phyloP scores from a whole-genome alignment of 768 basidiomycete species.

The Pulveroboletus sp. region DNA sequence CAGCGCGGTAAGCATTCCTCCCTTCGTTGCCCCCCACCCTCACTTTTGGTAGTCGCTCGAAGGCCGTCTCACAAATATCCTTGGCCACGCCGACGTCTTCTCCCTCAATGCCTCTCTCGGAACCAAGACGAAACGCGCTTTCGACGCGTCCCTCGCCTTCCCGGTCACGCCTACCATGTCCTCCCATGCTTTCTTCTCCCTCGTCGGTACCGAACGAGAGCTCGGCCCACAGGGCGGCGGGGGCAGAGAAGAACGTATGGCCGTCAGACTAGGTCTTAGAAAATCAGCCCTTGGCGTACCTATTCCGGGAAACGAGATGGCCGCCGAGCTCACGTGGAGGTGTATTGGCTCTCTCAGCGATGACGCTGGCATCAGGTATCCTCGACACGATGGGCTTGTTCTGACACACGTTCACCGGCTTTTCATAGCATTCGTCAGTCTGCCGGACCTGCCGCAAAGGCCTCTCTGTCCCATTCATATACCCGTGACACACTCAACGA shows the following conservation, averaged over 20 bases:
- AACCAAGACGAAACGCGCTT: slow-evolving; percentile 82
- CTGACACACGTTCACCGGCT: slow-evolving; percentile 1
- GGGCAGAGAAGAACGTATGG: slow-evolving; percentile 38
- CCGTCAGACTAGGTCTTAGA: slow-evolving; percentile 64
- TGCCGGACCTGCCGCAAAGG: slow-evolving; percentile 79
- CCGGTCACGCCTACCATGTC: slow-evolving; percentile 61
- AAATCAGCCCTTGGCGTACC: slow-evolving; percentile 15
- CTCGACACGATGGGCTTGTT: not conserved
- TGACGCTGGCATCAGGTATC: slow-evolving; percentile 76
- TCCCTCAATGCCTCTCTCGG: slow-evolving; percentile 81
- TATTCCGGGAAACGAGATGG: slow-evolving; percentile 58
- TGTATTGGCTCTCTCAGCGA: slow-evolving; percentile 69
- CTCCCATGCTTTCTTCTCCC: slow-evolving; percentile 65
- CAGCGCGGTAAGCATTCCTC: slow-evolving; percentile 63
- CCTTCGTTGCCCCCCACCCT: not conserved
- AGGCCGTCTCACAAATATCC: slow-evolving; percentile 78
- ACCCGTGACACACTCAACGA: slow-evolving; percentile 47
- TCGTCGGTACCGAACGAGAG: slow-evolving; percentile 77
- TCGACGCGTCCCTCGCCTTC: slow-evolving; percentile 61
- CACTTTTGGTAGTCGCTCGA: slow-evolving; percentile 56
- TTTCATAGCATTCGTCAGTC: slow-evolving; percentile 77
- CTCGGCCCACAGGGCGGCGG: slow-evolving; percentile 36
- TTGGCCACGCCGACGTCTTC: slow-evolving; percentile 88
- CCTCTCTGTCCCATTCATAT: slow-evolving; percentile 76
- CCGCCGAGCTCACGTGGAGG: slow-evolving; percentile 79